These are phyloP conservation scores for Phytophthora brassicae DNA, from an alignment of 352 stramenopile species.

Conservation along the genomic window DNA sequence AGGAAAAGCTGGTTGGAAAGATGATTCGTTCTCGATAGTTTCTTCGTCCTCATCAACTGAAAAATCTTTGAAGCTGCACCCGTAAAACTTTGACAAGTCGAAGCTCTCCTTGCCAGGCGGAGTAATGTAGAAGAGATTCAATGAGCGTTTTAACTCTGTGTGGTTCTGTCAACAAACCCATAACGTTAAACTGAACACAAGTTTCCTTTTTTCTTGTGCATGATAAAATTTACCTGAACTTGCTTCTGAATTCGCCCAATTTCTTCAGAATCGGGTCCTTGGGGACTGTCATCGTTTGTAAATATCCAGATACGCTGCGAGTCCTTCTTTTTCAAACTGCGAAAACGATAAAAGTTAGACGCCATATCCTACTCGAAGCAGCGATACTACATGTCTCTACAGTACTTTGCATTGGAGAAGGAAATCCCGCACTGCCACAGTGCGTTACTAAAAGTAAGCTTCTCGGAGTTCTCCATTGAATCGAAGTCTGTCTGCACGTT, in stretches of 20 bases:
- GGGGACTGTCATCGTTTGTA: slow-evolving; percentile 74
- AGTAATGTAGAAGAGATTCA: slow-evolving; percentile 82
- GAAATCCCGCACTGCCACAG: slow-evolving; percentile 82
- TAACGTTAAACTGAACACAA: neutral
- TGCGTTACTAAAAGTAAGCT: slow-evolving; percentile 76
- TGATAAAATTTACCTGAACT: slow-evolving; percentile 47
- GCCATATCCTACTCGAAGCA: neutral
- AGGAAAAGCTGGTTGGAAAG: slow-evolving; percentile 68
- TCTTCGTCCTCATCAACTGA: slow-evolving; percentile 28
- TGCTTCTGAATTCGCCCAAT: slow-evolving; percentile 68
- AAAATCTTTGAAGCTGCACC: slow-evolving; percentile 71
- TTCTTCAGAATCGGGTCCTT: slow-evolving; percentile 58
- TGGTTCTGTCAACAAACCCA: slow-evolving; percentile 52
- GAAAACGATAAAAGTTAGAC: slow-evolving; percentile 4
- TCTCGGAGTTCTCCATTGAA: slow-evolving; percentile 62
- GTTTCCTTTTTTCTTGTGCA: neutral
- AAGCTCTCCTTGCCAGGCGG: slow-evolving; percentile 56
- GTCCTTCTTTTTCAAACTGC: slow-evolving; percentile 85
- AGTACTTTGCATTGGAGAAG: slow-evolving; percentile 80
- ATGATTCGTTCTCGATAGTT: slow-evolving; percentile 23
- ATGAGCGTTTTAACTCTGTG: slow-evolving; percentile 67
- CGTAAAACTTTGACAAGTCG: slow-evolving; percentile 62
- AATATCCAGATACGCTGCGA: slow-evolving; percentile 87
- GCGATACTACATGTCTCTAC: neutral
- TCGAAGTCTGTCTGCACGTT: slow-evolving; percentile 49